Evolutionary conservation across 2,329 filamentous ascomycete genomes (phyloP), one percentile per base, ranked within the genome.

Genomic region (Fusarium subtropicale): DNA sequence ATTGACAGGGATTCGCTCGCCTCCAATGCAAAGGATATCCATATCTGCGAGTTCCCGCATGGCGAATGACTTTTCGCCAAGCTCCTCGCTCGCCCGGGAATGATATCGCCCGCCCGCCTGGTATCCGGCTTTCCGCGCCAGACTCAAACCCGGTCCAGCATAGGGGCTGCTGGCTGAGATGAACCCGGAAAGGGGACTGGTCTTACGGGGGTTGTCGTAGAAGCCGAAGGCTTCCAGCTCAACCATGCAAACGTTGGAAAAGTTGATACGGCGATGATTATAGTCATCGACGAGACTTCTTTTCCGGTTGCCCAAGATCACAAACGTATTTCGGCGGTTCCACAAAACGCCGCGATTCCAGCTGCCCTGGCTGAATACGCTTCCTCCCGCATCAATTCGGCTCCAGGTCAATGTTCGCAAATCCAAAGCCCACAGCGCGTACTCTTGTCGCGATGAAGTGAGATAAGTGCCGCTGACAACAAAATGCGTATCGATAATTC

Each of bases 381-480:
- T 94, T 11, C 92, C 94, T 26, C 94, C 95, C 1, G 94, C 96
- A 79, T 99, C 96, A 70, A 99, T 98, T 11, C 95, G 92, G 57
- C 92, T 94, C 96, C 96, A 99, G 0, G 92, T 96, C 56, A 99
- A 82, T 1, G 91, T 96, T 61, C 91, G 89, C 58, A 99, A 81
- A 76, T 99, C 94, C 48, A 99, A 82, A 3, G 96, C 95, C 96
- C 96, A 99, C 2, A 99, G 85, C 0, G 96, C 95, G 79, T 98
- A 99, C 78, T 99, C 96, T 77, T 98, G 95, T 80, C 97, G 98
- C 2, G 95, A 97, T 2, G 95, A 97, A 0, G 96, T 99, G 60
- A 99, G 86, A 77, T 98, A 98, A 1, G 96, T 99, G 30, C 96
- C 96, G 76, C 94, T 97, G 24, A 99, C 95, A 44, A 99, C 94